Conservation (phyloP, 2,329 filamentous ascomycete genomes). For the Sodiomyces alkalinus region DNA sequence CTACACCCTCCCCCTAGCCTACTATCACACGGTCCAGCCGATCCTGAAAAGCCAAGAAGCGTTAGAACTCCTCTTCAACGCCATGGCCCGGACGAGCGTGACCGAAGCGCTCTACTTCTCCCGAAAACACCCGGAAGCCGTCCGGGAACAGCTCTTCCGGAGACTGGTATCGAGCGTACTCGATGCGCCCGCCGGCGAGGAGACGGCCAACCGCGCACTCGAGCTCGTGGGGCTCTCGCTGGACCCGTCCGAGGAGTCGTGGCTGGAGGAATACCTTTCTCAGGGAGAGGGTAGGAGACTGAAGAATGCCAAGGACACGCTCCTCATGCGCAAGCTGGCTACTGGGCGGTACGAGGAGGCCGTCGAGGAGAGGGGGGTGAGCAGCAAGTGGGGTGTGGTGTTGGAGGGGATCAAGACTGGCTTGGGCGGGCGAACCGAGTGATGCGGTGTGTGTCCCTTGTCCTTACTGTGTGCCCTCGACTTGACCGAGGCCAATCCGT, state of each 20-base stretch:
- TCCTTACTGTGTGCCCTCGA: too few species aligned
- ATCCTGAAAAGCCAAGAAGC: slow-evolving; percentile 49
- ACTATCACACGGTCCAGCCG: slow-evolving; percentile 63
- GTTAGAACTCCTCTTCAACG: slow-evolving; percentile 52
- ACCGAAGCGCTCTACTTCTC: slow-evolving; percentile 62
- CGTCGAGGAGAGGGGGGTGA: slow-evolving; percentile 24
- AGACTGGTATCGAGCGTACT: slow-evolving; percentile 47
- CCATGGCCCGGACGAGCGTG: slow-evolving; percentile 51
- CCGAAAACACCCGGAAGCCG: slow-evolving; percentile 44
- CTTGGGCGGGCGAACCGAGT: slow-evolving; percentile 9
- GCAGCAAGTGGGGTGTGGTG: slow-evolving; percentile 32
- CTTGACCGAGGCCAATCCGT: too few species aligned
- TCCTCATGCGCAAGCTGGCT: slow-evolving; percentile 59
- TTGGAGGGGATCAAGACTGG: slow-evolving; percentile 36
- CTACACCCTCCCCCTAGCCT: slow-evolving; percentile 54
- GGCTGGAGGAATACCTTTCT: slow-evolving; percentile 56
- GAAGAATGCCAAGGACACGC: slow-evolving; percentile 53
- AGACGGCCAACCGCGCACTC: slow-evolving; percentile 38
- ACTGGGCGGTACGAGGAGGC: slow-evolving; percentile 42
- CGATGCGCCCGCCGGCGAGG: slow-evolving; percentile 19
- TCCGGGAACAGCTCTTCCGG: slow-evolving; percentile 51
- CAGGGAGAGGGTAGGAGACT: slow-evolving; percentile 48
- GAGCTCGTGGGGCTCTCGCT: slow-evolving; percentile 63
- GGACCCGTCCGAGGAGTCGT: slow-evolving; percentile 52
- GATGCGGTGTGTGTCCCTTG: not conserved